These are phyloP conservation scores for Pichia sp. DNA, from an alignment of 1,139 yeast genomes.

Conservation along the genomic window DNA sequence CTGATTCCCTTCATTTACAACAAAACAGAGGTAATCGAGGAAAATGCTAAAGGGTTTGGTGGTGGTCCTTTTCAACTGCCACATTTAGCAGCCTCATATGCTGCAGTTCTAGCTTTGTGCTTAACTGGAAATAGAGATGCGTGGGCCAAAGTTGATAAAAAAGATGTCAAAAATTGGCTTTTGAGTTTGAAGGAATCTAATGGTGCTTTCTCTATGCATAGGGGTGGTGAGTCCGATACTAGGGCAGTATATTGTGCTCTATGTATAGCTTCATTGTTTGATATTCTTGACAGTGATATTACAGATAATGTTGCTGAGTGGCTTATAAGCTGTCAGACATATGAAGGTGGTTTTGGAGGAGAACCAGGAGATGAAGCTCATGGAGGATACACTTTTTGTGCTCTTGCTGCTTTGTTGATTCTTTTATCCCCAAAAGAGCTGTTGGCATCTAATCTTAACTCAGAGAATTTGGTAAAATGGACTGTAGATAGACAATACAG, in stretches of 20 bases:
- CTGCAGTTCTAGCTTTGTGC: slow-evolving; percentile 60
- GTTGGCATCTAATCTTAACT: slow-evolving; percentile 23
- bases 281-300: slow-evolving; percentile 59
- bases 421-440: slow-evolving; percentile 32
- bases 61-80: slow-evolving; percentile 81
- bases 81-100: slow-evolving; percentile 82
- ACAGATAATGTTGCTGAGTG: slow-evolving; percentile 47
- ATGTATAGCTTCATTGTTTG: slow-evolving; percentile 61
- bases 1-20: slow-evolving; percentile 1
- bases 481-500: slow-evolving; percentile 56
- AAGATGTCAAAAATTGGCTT: slow-evolving; percentile 55
- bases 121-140: slow-evolving; percentile 40
- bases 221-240: slow-evolving; percentile 79
- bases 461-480: slow-evolving; percentile 54
- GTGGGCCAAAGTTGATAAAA: slow-evolving; percentile 40
- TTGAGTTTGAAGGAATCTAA: slow-evolving; percentile 51
- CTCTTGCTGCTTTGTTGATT: slow-evolving; percentile 62
- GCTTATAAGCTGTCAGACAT: slow-evolving; percentile 72
- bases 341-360: slow-evolving; percentile 94
- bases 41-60: slow-evolving; percentile 62
- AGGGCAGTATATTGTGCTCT: slow-evolving; percentile 85
- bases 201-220: slow-evolving; percentile 72
- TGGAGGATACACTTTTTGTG: slow-evolving; percentile 94
- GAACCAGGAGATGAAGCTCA: slow-evolving; percentile 83
- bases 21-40: background rate